A percentile compares a stretch with the other conserved stretches of the same genome.
These are phyloP conservation scores for Fraxinus xanthoxyloides DNA, from an alignment of 305 asterid species.

Conservation along the genomic window DNA sequence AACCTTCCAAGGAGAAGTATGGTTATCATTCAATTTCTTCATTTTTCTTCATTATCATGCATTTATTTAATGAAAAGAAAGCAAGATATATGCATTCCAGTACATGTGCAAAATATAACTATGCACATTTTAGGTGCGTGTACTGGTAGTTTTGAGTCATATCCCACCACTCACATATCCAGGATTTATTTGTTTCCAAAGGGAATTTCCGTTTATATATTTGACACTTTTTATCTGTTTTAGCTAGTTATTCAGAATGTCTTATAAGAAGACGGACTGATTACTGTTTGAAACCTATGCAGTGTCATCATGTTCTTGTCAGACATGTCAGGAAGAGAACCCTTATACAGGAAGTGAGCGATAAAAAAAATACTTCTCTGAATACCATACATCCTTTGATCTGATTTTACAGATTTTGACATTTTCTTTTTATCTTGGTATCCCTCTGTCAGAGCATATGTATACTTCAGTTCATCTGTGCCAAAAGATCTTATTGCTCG, in stretches of 20 bases:
- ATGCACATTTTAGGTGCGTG: not conserved
- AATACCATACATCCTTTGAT: constrained; percentile 3
- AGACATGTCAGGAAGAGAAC: constrained; percentile 99
- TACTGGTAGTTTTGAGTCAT: not conserved
- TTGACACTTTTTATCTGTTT: constrained; percentile 1
- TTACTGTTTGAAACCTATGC: constrained; percentile 36
- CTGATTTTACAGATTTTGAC: constrained; percentile 9
- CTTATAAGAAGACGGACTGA: constrained; percentile 27
- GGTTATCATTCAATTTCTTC: constrained; percentile 22
- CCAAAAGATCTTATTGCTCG: constrained; percentile 74
- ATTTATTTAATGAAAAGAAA: constrained; percentile 9
- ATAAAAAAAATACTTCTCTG: constrained; percentile 19
- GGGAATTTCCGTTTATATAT: not conserved
- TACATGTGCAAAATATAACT: not conserved
- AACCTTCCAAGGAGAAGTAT: constrained; percentile 95
- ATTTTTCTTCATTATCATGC: constrained; percentile 11
- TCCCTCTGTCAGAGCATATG: constrained; percentile 68
- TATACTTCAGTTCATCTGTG: constrained; percentile 82
- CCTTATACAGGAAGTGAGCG: constrained; percentile 84
- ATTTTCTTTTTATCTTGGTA: constrained; percentile 18
- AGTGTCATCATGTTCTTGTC: constrained; percentile 95
- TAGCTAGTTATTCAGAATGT: constrained; percentile 1
- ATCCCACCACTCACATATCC: not conserved
- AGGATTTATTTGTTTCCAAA: not conserved
- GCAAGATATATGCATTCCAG: not conserved